Conservation (phyloP, 352 stramenopile genomes). For the Peronospora farinosa region DNA sequence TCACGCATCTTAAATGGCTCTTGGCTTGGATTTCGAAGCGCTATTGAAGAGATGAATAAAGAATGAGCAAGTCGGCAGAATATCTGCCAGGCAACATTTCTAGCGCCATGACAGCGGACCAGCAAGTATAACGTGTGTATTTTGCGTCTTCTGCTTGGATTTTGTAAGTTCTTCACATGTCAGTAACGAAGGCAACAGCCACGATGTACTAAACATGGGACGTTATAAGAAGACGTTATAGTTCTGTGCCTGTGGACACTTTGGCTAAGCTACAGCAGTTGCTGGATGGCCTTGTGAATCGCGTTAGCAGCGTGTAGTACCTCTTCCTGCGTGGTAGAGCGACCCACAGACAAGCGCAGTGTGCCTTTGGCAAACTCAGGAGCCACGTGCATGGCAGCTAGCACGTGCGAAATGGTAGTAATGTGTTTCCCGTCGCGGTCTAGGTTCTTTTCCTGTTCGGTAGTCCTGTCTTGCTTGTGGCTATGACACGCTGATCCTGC, state of each 20-base stretch:
- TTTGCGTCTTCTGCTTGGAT: constrained; percentile 13
- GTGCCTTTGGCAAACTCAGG: constrained; percentile 88
- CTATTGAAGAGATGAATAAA: constrained; percentile 38
- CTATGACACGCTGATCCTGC: constrained; percentile 93
- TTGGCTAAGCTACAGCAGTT: constrained; percentile 20
- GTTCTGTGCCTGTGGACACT: constrained; percentile 1
- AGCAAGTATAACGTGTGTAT: constrained; percentile 27
- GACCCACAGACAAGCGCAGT: constrained; percentile 91
- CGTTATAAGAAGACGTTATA: constrained; percentile 16
- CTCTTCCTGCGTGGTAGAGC: constrained; percentile 85
- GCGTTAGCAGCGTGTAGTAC: constrained; percentile 76
- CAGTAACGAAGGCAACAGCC: background rate
- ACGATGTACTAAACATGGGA: background rate
- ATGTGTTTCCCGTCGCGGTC: constrained; percentile 31
- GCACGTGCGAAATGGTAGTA: constrained; percentile 82
- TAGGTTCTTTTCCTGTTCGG: constrained; percentile 7
- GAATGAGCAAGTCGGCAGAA: constrained; percentile 11
- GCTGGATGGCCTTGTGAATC: constrained; percentile 58
- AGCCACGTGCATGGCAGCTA: constrained; percentile 90
- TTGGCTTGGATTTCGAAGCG: constrained; percentile 88
- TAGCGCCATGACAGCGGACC: constrained; percentile 4
- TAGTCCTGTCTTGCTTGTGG: constrained; percentile 34
- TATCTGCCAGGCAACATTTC: constrained; percentile 19
- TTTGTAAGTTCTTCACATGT: constrained; percentile 6
- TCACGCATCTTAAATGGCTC: constrained; percentile 91